Conservation (phyloP, 257 asterid genomes). For the Anisodus acutangulus region DNA sequence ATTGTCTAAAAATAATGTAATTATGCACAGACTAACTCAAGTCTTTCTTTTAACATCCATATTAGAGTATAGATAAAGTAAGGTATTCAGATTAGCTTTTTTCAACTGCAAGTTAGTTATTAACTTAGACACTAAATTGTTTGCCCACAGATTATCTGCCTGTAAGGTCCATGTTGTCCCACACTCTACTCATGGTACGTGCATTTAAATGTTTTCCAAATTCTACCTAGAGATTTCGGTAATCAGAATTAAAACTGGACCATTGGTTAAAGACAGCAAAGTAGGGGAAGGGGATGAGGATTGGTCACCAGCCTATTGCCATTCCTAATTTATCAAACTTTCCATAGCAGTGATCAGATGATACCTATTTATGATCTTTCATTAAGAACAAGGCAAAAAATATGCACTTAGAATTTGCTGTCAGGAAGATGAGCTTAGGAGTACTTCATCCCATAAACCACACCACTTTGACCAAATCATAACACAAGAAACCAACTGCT, state of each 20-base stretch:
- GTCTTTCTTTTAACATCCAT: not conserved
- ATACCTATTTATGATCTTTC: not conserved
- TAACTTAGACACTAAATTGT: not conserved
- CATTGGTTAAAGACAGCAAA: not conserved
- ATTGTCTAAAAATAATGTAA: not conserved
- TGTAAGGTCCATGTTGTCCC: not conserved
- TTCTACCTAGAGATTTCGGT: not conserved
- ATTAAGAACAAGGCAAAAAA: not conserved
- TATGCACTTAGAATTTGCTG: not conserved
- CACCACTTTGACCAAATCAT: not conserved
- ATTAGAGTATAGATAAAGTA: not conserved
- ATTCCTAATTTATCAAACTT: not conserved
- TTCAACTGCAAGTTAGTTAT: not conserved
- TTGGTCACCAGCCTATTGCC: not conserved
- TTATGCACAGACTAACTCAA: not conserved
- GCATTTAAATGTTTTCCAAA: not conserved
- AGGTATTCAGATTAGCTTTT: not conserved
- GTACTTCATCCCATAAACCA: not conserved
- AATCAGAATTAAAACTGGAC: not conserved
- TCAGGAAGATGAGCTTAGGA: not conserved
- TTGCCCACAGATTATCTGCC: not conserved
- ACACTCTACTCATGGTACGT: not conserved
- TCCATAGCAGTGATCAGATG: not conserved
- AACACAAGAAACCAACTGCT: conserved; percentile 7
- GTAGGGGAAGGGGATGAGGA: not conserved